Conservation (phyloP, 257 asterid genomes). For the Gentiana dahurica region DNA sequence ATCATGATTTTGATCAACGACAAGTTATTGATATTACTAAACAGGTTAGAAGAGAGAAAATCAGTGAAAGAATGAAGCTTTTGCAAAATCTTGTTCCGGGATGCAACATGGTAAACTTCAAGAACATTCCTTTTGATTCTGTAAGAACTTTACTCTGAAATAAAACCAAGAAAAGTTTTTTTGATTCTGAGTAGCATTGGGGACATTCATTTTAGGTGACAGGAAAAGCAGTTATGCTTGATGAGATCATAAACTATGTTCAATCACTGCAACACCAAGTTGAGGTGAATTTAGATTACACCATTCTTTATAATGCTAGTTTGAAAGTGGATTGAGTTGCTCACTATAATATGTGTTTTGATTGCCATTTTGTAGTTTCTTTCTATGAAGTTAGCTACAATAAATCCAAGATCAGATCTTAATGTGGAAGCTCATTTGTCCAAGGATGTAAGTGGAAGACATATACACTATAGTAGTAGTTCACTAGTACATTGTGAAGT, state of each 20-base stretch:
- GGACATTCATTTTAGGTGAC: constrained; percentile 38
- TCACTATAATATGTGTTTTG: neutral
- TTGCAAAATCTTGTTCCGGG: constrained; percentile 95
- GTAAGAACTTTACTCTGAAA: neutral
- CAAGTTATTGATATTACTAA: neutral
- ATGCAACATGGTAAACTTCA: constrained; percentile 65
- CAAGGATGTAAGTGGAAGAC: constrained; percentile 50
- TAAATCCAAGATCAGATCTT: constrained; percentile 70
- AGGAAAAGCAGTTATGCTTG: constrained; percentile 98
- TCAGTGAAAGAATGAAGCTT: constrained; percentile 82
- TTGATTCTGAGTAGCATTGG: constrained; percentile 5
- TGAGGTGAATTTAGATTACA: constrained; percentile 38
- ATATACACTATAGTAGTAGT: neutral
- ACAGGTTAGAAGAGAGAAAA: constrained; percentile 87
- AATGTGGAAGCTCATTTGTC: constrained; percentile 56
- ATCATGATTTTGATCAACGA: neutral
- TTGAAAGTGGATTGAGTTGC: neutral
- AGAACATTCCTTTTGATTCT: neutral
- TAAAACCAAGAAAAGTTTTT: neutral
- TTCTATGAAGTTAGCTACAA: constrained; percentile 77
- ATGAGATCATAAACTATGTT: constrained; percentile 82
- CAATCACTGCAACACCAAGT: constrained; percentile 87
- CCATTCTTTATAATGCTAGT: neutral
- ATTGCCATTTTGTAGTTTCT: constrained; percentile 45
- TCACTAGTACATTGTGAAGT: neutral